phyloP scores from a whole-genome alignment of 305 asterid genomes.

The Fraxinus latifolia region DNA sequence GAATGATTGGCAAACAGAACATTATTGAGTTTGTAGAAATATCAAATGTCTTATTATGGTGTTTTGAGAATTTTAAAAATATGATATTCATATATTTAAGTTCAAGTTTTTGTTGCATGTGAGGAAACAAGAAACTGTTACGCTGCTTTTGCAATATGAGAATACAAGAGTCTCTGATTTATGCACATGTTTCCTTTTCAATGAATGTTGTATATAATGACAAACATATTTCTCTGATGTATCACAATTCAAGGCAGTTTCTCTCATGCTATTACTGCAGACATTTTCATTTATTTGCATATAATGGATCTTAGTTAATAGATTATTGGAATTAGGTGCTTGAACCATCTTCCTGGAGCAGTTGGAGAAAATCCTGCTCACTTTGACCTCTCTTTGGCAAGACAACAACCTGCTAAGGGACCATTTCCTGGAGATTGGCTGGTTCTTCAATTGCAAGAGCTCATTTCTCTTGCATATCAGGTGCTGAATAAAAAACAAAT shows the following conservation, averaged over 20 bases:
- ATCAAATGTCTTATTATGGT: not conserved
- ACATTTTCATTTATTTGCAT: conserved; percentile 6
- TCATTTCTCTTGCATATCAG: conserved; percentile 98
- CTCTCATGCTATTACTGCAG: not conserved
- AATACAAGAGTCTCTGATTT: conserved; percentile 5
- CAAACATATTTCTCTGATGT: not conserved
- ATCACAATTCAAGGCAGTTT: not conserved
- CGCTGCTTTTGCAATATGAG: conserved; percentile 20
- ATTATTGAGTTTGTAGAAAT: not conserved
- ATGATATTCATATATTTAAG: not conserved
- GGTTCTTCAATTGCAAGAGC: conserved; percentile 90
- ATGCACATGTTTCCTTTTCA: conserved; percentile 17
- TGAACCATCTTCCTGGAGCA: conserved; percentile 90
- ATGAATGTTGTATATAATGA: conserved; percentile 10
- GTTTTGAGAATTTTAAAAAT: not conserved
- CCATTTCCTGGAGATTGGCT: conserved; percentile 70
- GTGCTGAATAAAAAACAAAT: conserved; percentile 39
- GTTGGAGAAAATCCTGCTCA: conserved; percentile 89
- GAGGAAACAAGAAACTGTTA: not conserved
- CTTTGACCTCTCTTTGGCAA: conserved; percentile 82
- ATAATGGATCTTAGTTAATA: conserved; percentile 24
- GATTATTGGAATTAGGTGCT: conserved; percentile 62
- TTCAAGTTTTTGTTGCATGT: not conserved
- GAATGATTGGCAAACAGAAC: not conserved
- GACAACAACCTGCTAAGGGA: conserved; percentile 47